Conservation (phyloP, 345 rosid species). For the Raphanus raphanistrum region DNA sequence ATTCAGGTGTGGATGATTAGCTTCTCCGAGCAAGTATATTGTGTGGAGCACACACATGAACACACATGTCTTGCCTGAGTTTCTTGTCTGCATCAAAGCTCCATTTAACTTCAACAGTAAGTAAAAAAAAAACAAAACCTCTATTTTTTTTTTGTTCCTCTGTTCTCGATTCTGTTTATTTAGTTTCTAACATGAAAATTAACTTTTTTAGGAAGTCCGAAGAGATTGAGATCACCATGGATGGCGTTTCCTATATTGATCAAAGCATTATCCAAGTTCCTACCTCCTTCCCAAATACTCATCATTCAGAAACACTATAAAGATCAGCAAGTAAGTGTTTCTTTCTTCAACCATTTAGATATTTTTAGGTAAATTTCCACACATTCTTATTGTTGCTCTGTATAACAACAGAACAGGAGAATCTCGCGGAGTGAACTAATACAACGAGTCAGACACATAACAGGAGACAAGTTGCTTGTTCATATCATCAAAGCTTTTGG, state of each 20-base stretch:
- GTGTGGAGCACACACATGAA: conserved; percentile 75
- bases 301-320: conserved; percentile 53
- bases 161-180: conserved; percentile 4
- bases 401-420: conserved; percentile 56
- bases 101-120: conserved; percentile 51
- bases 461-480: conserved; percentile 73
- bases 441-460: conserved; percentile 53
- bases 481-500: conserved; percentile 16
- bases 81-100: conserved; percentile 57
- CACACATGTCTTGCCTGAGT: conserved; percentile 71
- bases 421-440: conserved; percentile 62
- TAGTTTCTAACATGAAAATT: conserved; percentile 1
- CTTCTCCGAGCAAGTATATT: conserved; percentile 57
- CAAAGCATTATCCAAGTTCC: conserved; percentile 54
- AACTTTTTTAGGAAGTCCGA: conserved; percentile 26
- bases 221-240: conserved; percentile 71
- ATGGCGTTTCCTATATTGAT: conserved; percentile 69
- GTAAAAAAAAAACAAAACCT: background rate
- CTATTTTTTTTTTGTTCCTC: background rate
- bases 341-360: background rate
- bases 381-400: background rate
- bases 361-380: background rate
- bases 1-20: conserved; percentile 66
- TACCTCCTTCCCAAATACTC: conserved; percentile 45
- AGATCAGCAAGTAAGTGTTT: conserved; percentile 51